Evolutionary conservation across 768 basidiomycete species (phyloP), one percentile per base, ranked within the genome.

Genomic region (Boletus subparvulus): DNA sequence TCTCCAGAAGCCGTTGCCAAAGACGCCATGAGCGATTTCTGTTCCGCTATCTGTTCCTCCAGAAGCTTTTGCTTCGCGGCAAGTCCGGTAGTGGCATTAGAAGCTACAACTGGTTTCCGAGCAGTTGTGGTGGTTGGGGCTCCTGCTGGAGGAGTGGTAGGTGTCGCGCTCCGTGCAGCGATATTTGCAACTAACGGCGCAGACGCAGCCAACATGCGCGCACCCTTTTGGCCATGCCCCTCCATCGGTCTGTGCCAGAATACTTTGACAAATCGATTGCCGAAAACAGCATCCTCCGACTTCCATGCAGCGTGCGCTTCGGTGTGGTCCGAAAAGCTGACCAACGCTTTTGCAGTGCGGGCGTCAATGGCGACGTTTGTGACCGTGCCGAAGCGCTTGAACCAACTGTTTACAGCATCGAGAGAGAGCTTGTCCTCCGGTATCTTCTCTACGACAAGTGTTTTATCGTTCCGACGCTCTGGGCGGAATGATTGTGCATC

Each of bases 211-310:
- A 98, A 74, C 77, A 87, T 83, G 60, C 88, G 81, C 47, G 84
- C 76, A 3, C 94, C 94, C 17, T 77, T 79, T 59, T 84, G 85
- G 9, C 94, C 94, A 64, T 94, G 90, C 0, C 95, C 94, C 52
- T 90, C 91, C 85, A 94, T 83, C 8, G 93, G 94, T 55, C 90
- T 81, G 73, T 96, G 93, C 94, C 95, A 97, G 65, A 96, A 92
- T 35, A 97, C 80, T 73, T 95, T 96, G 61, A 97, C 94, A 70
- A 97, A 97, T 48, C 95, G 84, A 64, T 94, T 95, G 12, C 85
- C 85, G 66, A 97, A 97, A 14, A 97, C 88, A n/a, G 94, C 93
- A 60, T 96, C 93, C 71, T 95, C 91, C 26, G 86, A 85, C 70
- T 91, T 92, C 90, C 94, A 94, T 1, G 95, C 95, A 13, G 83